Base-by-base conservation (phyloP, 495 filamentous ascomycete genomes). In the Cenococcum geophilum region DNA sequence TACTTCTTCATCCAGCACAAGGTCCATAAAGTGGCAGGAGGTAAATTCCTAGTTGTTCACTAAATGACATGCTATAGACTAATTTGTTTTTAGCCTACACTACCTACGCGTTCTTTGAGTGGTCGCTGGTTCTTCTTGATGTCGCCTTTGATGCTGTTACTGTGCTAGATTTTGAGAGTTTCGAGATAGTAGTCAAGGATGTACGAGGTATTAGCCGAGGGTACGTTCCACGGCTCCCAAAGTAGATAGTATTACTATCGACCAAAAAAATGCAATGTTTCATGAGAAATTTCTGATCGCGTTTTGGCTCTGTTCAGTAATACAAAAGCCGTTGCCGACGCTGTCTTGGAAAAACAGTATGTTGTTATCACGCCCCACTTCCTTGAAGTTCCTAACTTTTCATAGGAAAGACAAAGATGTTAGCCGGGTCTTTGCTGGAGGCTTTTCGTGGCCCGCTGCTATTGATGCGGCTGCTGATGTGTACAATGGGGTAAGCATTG, bases 1-100 rank as follows among this genome's bases (percentile, higher is more conserved):
- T 97, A 97, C 76, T 99, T 87, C 70, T 99, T 97, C 72, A 95
- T 99, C 67, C 95, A 99, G 70, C 93, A 99, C 77, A 99, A 98
- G 75, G 87, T 99, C 49, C 91, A 97, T 72, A 90, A 86, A 63
- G 84, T 97, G 61, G 76, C 95, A 45, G 93, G 93, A 85, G 93
- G 93, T 97, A 79, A 76, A 84, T 73, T 23, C 0, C 23, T 14
- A 21, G 4, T 47, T 1, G 22, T 51, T n/a, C 11, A 35, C 27
- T n/a, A 32, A 32, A 32, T 32, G 2, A 32, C n/a, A 50, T n/a
- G n/a, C 11, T 5, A 18, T 16, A 27, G 6, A 36, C 40, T 72
- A 64, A 66, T 43, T 16, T 22, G 9, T 36, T 14, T 20, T 21
- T 68, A 97, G 93, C 93, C 22, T 99, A 99, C 72, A 97, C 93